These are phyloP conservation scores for Fusarium brachygibbosum DNA, from an alignment of 2,329 filamentous ascomycete species.

Conservation along the genomic window DNA sequence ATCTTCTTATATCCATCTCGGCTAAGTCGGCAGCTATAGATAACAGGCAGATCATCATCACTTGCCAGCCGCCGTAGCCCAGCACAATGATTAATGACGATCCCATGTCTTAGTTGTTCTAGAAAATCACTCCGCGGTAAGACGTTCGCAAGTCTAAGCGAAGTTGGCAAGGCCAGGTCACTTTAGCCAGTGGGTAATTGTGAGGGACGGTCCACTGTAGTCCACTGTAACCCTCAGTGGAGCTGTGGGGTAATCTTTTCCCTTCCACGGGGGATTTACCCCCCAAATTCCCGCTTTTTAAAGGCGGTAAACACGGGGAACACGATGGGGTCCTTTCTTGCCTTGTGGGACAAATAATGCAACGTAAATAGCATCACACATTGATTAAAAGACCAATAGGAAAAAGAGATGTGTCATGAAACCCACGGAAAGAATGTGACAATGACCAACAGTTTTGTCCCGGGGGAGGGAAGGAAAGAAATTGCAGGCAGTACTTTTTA, in stretches of 20 bases:
- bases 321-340: neutral
- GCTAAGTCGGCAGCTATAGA: neutral
- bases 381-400: neutral
- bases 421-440: neutral
- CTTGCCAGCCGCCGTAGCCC: neutral
- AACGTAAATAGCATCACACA: neutral
- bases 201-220: neutral
- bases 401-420: conserved; percentile 1
- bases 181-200: conserved; percentile 11
- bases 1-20: neutral
- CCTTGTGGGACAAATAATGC: conserved; percentile 2
- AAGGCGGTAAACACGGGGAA: conserved; percentile 4
- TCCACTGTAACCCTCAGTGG: neutral
- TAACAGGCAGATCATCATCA: neutral
- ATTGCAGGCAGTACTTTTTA: neutral
- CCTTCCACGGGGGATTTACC: neutral
- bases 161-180: neutral
- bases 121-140: neutral
- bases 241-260: conserved; percentile 3
- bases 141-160: neutral
- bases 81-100: neutral
- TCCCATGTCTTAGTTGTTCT: neutral
- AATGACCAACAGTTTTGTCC: neutral
- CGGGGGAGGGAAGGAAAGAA: neutral
- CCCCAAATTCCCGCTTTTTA: conserved; percentile 10